Evolutionary conservation across 108 stramenopile species (phyloP), one percentile per base, ranked within the genome.

Genomic region (Cyclostephanos invisitatus): DNA sequence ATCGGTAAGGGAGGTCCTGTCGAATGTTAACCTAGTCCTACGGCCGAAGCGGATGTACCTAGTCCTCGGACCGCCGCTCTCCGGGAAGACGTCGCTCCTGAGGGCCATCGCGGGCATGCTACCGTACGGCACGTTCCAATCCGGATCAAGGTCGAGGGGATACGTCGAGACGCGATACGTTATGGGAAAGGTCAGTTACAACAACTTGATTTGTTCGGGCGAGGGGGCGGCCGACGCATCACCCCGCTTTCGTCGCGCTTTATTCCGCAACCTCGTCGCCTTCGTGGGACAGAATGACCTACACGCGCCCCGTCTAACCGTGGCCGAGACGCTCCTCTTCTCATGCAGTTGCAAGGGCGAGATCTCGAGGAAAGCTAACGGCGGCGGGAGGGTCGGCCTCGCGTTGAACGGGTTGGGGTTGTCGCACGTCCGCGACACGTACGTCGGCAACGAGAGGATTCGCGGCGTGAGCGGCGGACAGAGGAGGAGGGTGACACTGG

Each of bases 381-480:
- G 36, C 62, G 70, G 53, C 15, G 69, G 48, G 8, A 72, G 62
- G 36, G 72, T 78, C 0, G 77, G 72, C n/a, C 24, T 62, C 14
- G 65, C 63, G 5, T 58, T 91, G 62, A 75, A 86, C 38, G 85
- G 63, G 4, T 63, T 89, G 58, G 90, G 86, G 36, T 72, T 91
- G 20, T 55, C 78, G 7, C 77, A 84, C 48, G 87, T 89, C 53
- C 79, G 81, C 46, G 86, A 89, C 73, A 89, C 91, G 17, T 89
- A 88, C 76, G 88, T 91, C 15, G 91, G 91, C 0, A 78, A 83
- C 67, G 83, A 78, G 40, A 24, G 46, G 12, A 62, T 84, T 21
- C 51, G 80, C 5, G 85, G 85, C 54, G 80, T 86, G 27, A 74
- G 72, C 59, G 85, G 85, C 15, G 86, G 86, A 7, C 86, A 86